These are phyloP conservation scores for Suillus bovinus DNA, from an alignment of 768 basidiomycete genomes.

Conservation along the genomic window DNA sequence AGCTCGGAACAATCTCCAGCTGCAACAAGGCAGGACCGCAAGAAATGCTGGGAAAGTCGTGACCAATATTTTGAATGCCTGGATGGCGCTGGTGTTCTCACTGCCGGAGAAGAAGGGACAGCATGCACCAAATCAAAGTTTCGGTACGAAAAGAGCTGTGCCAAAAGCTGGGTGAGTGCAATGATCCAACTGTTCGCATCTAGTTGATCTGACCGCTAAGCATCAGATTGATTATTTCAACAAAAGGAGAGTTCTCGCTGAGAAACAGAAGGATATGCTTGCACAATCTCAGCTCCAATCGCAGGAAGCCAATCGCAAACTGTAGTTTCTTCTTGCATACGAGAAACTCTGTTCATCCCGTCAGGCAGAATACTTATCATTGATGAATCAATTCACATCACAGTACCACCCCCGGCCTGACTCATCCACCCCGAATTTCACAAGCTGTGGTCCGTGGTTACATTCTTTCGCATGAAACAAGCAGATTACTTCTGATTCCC, in stretches of 20 bases:
- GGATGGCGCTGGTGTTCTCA: slow-evolving; percentile 64
- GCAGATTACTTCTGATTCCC: slow-evolving; percentile 2
- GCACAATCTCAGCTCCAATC: slow-evolving; percentile 45
- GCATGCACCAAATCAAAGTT: slow-evolving; percentile 59
- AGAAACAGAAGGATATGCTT: slow-evolving; percentile 73
- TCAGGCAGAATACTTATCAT: slow-evolving; percentile 2
- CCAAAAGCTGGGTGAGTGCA: slow-evolving; percentile 82
- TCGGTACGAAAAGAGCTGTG: slow-evolving; percentile 72
- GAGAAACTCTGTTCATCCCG: background rate
- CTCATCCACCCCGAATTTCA: background rate
- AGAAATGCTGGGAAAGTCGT: slow-evolving; percentile 82
- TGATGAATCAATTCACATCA: background rate
- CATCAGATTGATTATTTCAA: slow-evolving; percentile 92
- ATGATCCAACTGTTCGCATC: background rate
- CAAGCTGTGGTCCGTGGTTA: background rate
- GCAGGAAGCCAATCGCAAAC: slow-evolving; percentile 26
- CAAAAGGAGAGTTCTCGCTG: slow-evolving; percentile 80
- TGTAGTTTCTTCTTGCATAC: slow-evolving; percentile 3
- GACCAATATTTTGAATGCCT: slow-evolving; percentile 88
- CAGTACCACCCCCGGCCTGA: background rate
- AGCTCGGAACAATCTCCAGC: slow-evolving; percentile 42
- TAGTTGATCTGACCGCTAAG: background rate
- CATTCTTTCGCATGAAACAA: background rate
- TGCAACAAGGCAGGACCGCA: slow-evolving; percentile 62
- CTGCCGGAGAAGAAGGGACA: slow-evolving; percentile 69